A percentile compares a stretch with the other conserved stretches of the same genome.
These are phyloP conservation scores for Prunus mongolica DNA, from an alignment of 306 rosid genomes.

Conservation along the genomic window DNA sequence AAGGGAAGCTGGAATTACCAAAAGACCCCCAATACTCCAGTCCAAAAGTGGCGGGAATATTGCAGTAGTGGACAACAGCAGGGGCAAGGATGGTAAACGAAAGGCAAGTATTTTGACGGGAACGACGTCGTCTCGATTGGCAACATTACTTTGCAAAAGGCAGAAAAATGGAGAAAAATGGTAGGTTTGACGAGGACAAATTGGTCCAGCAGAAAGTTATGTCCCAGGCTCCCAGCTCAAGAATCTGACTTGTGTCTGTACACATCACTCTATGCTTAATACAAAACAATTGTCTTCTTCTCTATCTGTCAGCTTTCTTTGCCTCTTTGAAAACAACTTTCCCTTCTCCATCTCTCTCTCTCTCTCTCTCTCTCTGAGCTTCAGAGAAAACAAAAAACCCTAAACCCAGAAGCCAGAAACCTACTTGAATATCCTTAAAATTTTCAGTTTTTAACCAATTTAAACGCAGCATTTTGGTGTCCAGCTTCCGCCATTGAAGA, in stretches of 20 bases:
- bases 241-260: conserved; percentile 30
- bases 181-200: conserved; percentile 23
- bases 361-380: neutral
- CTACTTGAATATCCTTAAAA: neutral
- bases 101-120: no score
- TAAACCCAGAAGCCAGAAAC: neutral
- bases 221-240: conserved; percentile 27
- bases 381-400: conserved; percentile 9
- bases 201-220: conserved; percentile 21
- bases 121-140: conserved; percentile 13
- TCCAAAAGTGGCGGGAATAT: neutral
- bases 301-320: neutral
- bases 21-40: conserved; percentile 19
- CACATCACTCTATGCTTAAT: conserved; percentile 4
- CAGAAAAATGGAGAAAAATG: neutral
- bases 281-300: conserved; percentile 30
- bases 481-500: neutral
- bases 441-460: neutral
- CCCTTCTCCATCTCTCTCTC: neutral
- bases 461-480: neutral
- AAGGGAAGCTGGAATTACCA: conserved; percentile 18
- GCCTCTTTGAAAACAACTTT: neutral
- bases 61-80: no score
- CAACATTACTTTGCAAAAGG: neutral
- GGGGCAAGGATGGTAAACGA: neutral